Base-by-base conservation (phyloP, 306 rosid species). In the Hippophae gyantsensis region DNA sequence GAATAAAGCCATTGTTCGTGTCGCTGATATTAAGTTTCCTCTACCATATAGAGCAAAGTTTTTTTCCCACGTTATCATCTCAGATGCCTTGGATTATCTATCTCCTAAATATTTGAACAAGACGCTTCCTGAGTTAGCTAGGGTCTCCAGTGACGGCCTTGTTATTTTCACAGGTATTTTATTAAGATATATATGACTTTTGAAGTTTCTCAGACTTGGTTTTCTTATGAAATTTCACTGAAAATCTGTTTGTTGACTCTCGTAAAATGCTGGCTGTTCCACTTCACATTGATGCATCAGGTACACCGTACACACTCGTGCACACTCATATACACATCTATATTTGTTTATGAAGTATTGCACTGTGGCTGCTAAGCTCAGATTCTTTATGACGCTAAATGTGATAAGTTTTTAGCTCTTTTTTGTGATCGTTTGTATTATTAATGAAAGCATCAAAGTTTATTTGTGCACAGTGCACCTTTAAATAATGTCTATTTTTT, bases 41-140 rank as follows among this genome's bases (percentile, higher is more conserved):
- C 74, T 90, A 63, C 95, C 95, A n/a, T 90, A 90, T 52, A 79
- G 86, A 63, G 75, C 89, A 13, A 84, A 84, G 72, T 90, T 94
- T 9, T 90, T 90, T 69, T 82, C 97, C 40, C 90, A 76, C 42
- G 85, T 90, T 71, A 72, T 89, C 75, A 82, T 83, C 6, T 86
- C 95, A 10, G 97, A 90, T 64, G 85, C 94, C 42, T 65, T 90
- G 86, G 97, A 90, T 76, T 90, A 90, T 69, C 79, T 90, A 26
- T 90, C 97, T 54, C 94, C 97, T 18, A 90, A 81, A 64, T 90
- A 82, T 69, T 69, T 90, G 69, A 87, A 87, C 80, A 82, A 43
- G 81, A 87, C 94, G 42, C 90, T 90, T 74, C 95, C 95, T 10
- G 97, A 90, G 69, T 72, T 87, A 23, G 94, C 83, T 14, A 84